Evolutionary conservation across 2,329 filamentous ascomycete genomes (phyloP).

Genomic region (Curvularia lunata): DNA sequence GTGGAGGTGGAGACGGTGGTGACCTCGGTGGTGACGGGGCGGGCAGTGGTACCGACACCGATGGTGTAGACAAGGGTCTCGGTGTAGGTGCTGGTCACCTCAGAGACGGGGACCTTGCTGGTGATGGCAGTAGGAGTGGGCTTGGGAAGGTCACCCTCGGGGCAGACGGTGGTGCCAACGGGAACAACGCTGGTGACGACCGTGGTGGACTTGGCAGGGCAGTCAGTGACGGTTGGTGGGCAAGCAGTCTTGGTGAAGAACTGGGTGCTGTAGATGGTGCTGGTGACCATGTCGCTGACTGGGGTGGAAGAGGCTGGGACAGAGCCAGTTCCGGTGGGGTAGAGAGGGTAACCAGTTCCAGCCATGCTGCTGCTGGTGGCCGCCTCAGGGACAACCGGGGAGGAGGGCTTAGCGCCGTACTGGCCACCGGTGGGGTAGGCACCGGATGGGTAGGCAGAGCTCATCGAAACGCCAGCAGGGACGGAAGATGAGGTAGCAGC

Average conservation of each 20-base stretch:
- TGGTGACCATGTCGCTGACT: slow-evolving; percentile 48
- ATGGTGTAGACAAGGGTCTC: slow-evolving; percentile 54
- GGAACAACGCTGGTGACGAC: slow-evolving; percentile 51
- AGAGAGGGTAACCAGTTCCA: slow-evolving; percentile 22
- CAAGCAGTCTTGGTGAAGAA: slow-evolving; percentile 43
- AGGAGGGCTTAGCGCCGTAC: slow-evolving; percentile 6
- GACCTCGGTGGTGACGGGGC: slow-evolving; percentile 52
- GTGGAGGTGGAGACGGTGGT: slow-evolving; percentile 41
- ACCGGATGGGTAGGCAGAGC: slow-evolving; percentile 5
- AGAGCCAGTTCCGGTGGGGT: slow-evolving; percentile 44
- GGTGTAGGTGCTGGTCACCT: slow-evolving; percentile 47
- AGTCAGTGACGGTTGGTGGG: slow-evolving; percentile 15
- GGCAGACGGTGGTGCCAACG: slow-evolving; percentile 54
- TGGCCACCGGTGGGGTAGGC: slow-evolving; percentile 8
- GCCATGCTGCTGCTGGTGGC: slow-evolving; percentile 5
- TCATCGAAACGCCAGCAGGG: slow-evolving; percentile 8
- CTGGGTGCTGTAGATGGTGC: slow-evolving; percentile 54
- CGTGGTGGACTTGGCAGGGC: slow-evolving; percentile 34
- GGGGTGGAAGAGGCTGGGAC: slow-evolving; percentile 42
- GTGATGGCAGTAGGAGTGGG: slow-evolving; percentile 22
- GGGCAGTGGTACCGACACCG: slow-evolving; percentile 51
- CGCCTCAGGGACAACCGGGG: slow-evolving; percentile 5
- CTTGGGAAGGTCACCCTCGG: slow-evolving; percentile 30
- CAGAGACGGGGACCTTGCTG: slow-evolving; percentile 32
- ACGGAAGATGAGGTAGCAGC: slow-evolving; percentile 5